A percentile compares a stretch with the other conserved stretches of the same genome.
These are phyloP conservation scores for Talaromyces pinophilus DNA, from an alignment of 2,329 filamentous ascomycete species.

Conservation along the genomic window DNA sequence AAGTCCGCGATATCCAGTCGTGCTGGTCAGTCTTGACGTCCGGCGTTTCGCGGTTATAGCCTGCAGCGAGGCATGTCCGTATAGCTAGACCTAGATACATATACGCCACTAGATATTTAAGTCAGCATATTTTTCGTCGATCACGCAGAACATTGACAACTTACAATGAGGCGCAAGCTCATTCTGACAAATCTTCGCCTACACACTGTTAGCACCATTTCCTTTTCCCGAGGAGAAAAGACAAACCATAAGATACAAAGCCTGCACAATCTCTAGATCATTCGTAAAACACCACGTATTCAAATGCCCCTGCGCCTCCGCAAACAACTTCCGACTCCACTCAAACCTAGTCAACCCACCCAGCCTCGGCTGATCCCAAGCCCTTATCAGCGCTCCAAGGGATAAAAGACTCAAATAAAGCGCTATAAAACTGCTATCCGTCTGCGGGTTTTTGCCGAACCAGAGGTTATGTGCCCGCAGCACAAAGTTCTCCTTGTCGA, in stretches of 20 bases:
- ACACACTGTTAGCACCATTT: slow-evolving; percentile 16
- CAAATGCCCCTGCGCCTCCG: slow-evolving; percentile 44
- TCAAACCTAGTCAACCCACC: slow-evolving; percentile 49
- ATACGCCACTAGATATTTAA: slow-evolving; percentile 36
- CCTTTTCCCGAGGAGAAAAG: slow-evolving; percentile 21
- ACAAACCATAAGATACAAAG: slow-evolving; percentile 47
- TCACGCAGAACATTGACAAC: too few species aligned
- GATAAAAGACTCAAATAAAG: slow-evolving; percentile 52
- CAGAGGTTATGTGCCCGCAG: slow-evolving; percentile 48
- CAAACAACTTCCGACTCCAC: slow-evolving; percentile 52
- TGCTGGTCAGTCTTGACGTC: slow-evolving; percentile 37
- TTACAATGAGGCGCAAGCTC: not conserved
- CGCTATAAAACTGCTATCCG: slow-evolving; percentile 48
- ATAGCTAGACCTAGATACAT: slow-evolving; percentile 53
- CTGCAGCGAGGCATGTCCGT: slow-evolving; percentile 51
- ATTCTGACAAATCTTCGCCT: not conserved
- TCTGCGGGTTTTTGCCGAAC: slow-evolving; percentile 37
- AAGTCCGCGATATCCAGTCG: slow-evolving; percentile 48
- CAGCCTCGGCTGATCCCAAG: slow-evolving; percentile 47
- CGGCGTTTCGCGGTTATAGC: slow-evolving; percentile 49
- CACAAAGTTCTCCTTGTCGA: slow-evolving; percentile 51
- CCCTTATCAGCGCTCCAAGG: slow-evolving; percentile 49
- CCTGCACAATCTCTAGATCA: slow-evolving; percentile 53
- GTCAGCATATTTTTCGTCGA: not conserved
- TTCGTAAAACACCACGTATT: slow-evolving; percentile 47